Evolutionary conservation across 495 filamentous ascomycete species (phyloP), one percentile per base, ranked within the genome.

Genomic region (Xylaria bambusicola): DNA sequence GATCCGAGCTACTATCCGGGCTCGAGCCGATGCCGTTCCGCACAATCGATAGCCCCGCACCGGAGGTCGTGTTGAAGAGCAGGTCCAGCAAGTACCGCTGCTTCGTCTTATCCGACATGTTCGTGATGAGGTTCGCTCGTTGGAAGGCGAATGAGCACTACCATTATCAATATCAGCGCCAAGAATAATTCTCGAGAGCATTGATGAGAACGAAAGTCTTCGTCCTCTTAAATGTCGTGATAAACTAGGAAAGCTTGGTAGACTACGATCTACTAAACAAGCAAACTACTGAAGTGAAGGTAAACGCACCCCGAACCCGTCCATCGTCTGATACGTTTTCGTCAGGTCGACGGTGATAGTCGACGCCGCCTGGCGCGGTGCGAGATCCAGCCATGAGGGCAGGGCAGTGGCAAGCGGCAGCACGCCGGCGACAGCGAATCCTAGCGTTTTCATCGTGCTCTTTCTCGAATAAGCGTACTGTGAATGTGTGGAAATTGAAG

Each of bases 1-100:
- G 72, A 65, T 82, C 79, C 24, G 64, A 70, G 42, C 65, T 65
- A 45, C 67, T 72, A 65, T 75, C 72, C 2, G 74, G 72, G 47
- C 71, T 74, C 0, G 80, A 82, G 8, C 82, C 82, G 64, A 86
- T 81, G 20, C 83, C 79, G 58, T 81, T 83, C 7, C 82, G 80
- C 38, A 86, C 59, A 61, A 86, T 84, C 21, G 76, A 73, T 51
- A 86, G 71, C 2, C 81, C 83, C 0, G 82, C 82, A 3, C 81
- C 82, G 0, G 67, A 71, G 4, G 73, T 75, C 17, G 70, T 70
- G 67, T 75, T 78, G 71, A 84, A 84, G 24, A 86, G 75, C 38
- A 76, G 71, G 59, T 84, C 80, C 4, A 82, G 68, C 7, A 75
- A 72, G 54, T 73, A 56, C 5, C 71, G 66, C 62, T 80, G 73